Base-by-base conservation (phyloP, 2,329 filamentous ascomycete genomes). In the Cercospora janseana region DNA sequence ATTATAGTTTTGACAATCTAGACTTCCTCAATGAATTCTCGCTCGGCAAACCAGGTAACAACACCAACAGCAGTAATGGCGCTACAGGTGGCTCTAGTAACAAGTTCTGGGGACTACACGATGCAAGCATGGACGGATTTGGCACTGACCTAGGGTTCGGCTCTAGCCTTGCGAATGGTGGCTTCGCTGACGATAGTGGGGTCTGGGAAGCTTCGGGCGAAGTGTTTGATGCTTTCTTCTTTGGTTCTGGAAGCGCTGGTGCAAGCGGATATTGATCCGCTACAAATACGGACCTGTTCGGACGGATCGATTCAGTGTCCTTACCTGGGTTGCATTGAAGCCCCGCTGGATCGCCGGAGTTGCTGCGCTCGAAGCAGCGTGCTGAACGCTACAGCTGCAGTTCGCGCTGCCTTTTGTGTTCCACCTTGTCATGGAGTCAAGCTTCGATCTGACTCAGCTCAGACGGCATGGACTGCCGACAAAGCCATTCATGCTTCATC, bases 151-250 rank as follows among this genome's bases (percentile, higher is more conserved):
- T 87, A 37, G 83, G 82, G 0, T 83, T 75, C 9, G 64, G 59
- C 4, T 62, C 63, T 6, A 62, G 58, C 16, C 52, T 51, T 66
- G 70, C 13, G 6, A 40, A 47, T 23, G 42, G 37, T 13, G 59
- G 57, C 10, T 57, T 56, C 13, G 34, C 34, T 37, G 45, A 48
- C 40, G 61, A 58, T 41, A 71, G 70, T 40, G 70, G 70, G 4
- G 73, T 82, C 63, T 76, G 81, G 60, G 81, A 85, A 58, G 83
- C 59, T 9, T 60, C 57, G 35, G 59, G 60, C 27, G 74, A 77
- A 64, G 53, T 76, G 9, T 87, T 88, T 67, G 85, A 87, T 63
- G 81, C 82, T 0, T 88, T 88, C 65, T 87, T 86, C 71, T 86
- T 87, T 64, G 83, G 83, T 1, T 78, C 77, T 63, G 13, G 65